Base-by-base conservation (phyloP, 192 early-diverging fungal species). In the Geosiphon pyriformis region DNA sequence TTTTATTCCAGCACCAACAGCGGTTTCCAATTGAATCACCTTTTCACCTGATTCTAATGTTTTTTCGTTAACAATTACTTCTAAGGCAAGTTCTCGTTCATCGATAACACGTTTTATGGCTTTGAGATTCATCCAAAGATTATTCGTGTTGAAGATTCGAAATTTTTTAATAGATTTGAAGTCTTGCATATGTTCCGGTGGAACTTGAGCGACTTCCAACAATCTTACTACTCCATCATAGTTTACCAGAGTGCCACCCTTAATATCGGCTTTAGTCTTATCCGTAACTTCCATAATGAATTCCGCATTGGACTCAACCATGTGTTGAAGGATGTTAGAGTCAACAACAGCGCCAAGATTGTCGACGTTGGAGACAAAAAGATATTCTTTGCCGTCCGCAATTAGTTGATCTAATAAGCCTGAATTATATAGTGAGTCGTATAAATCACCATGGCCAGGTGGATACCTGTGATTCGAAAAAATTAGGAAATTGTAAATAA, bases 121-220 rank as follows among this genome's bases (percentile, higher is more conserved):
- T 80, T 88, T 89, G 37, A 92, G 76, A 70, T 83, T 88, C 63
- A 92, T 87, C 90, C 90, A 93, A 72, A 92, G 68, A 75, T 93
- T 93, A 81, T 92, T 93, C 59, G 96, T 98, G 85, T 98, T 98
- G 82, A 98, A 98, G 74, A 98, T 96, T 87, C 96, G 93, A 87
- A 99, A 99, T 80, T 99, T 99, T 77, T 98, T 99, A 80, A 99
- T 86, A 53, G 88, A 91, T 80, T 99, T 99, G 75, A 99, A 99
- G 71, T 99, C 97, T 72, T 99, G 94, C 17, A 95, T 90, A 69
- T 96, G 91, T 62, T 94, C 94, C 61, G 86, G 76, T 27, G 97
- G 94, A n/a, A 99, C 97, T 81, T 99, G 97, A 10, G 97, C 97
- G 74, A 99, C 94, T 80, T 99, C 97, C 8, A 98, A 82, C 34